Conservation (phyloP, 2,329 filamentous ascomycete species). For the Mariannaea sp. region DNA sequence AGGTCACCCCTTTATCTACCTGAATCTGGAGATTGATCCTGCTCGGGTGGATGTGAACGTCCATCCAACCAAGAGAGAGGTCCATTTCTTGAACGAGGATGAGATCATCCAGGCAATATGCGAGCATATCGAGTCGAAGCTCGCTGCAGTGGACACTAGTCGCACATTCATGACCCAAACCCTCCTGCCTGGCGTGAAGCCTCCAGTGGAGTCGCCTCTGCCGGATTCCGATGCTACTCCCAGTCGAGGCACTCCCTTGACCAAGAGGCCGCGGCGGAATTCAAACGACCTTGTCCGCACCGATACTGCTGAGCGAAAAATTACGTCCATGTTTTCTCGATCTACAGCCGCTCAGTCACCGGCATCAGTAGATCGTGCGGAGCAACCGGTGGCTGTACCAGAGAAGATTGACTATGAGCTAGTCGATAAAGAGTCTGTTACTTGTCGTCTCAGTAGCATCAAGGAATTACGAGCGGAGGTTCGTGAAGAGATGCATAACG, state of each 20-base stretch:
- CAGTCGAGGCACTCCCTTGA: slow-evolving; percentile 43
- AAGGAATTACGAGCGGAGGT: slow-evolving; percentile 83
- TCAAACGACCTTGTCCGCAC: slow-evolving; percentile 86
- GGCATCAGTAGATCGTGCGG: slow-evolving; percentile 27
- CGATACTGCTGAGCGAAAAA: slow-evolving; percentile 87
- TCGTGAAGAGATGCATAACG: slow-evolving; percentile 79
- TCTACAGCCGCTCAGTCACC: slow-evolving; percentile 46
- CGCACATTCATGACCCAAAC: slow-evolving; percentile 94
- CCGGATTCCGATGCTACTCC: slow-evolving; percentile 38
- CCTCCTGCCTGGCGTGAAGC: slow-evolving; percentile 70
- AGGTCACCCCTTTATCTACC: slow-evolving; percentile 90
- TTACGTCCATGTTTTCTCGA: slow-evolving; percentile 87
- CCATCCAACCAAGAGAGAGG: slow-evolving; percentile 94
- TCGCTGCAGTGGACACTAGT: slow-evolving; percentile 89
- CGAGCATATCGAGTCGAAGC: slow-evolving; percentile 73
- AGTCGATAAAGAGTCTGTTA: slow-evolving; percentile 69
- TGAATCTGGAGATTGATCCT: slow-evolving; percentile 91
- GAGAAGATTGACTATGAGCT: slow-evolving; percentile 72
- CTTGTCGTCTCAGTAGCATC: slow-evolving; percentile 80
- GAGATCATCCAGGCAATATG: slow-evolving; percentile 91
- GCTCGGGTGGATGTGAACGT: slow-evolving; percentile 95
- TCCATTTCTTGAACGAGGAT: slow-evolving; percentile 97
- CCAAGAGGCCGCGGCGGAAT: slow-evolving; percentile 47
- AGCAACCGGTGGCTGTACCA: slow-evolving; percentile 44
- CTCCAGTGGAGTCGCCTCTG: slow-evolving; percentile 33